Conservation (phyloP, 331 rosid genomes). For the Stylosanthes scabra region DNA sequence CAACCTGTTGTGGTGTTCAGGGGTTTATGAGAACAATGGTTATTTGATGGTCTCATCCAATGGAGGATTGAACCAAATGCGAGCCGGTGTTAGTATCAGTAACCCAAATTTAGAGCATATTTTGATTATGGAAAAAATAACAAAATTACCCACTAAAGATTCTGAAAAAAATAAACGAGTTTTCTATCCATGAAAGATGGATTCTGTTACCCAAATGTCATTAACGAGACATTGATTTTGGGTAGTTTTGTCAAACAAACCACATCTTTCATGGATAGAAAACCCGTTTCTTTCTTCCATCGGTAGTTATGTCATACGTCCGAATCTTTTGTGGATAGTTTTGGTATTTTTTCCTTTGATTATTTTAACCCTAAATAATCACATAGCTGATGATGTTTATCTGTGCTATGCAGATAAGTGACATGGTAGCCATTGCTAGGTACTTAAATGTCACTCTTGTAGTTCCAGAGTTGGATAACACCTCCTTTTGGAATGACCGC, state of each 20-base stretch:
- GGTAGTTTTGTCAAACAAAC: too few relatives aligned
- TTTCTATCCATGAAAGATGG: too few relatives aligned
- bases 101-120: background rate
- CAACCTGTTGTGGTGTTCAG: slow-evolving; percentile 33
- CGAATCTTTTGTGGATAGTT: too few relatives aligned
- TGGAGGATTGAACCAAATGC: slow-evolving; percentile 71
- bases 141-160: too few relatives aligned
- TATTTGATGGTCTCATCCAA: slow-evolving; percentile 65
- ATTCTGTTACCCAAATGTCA: too few relatives aligned
- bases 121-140: too few relatives aligned
- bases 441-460: slow-evolving; percentile 65
- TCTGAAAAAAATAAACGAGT: too few relatives aligned
- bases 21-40: slow-evolving; percentile 59
- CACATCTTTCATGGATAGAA: too few relatives aligned
- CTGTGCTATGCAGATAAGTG: slow-evolving; percentile 67
- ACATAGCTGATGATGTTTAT: background rate
- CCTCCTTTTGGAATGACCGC: slow-evolving; percentile 70
- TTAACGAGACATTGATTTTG: too few relatives aligned
- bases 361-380: background rate
- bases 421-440: slow-evolving; percentile 73
- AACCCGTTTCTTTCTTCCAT: too few relatives aligned
- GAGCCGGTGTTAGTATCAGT: slow-evolving; percentile 50
- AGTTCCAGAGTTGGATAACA: slow-evolving; percentile 69
- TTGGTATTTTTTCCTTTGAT: background rate
- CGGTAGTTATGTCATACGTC: too few relatives aligned